A percentile compares a stretch with the other conserved stretches of the same genome.
These are phyloP conservation scores for Talaromyces sp. DNA, from an alignment of 2,329 filamentous ascomycete species.

Conservation along the genomic window DNA sequence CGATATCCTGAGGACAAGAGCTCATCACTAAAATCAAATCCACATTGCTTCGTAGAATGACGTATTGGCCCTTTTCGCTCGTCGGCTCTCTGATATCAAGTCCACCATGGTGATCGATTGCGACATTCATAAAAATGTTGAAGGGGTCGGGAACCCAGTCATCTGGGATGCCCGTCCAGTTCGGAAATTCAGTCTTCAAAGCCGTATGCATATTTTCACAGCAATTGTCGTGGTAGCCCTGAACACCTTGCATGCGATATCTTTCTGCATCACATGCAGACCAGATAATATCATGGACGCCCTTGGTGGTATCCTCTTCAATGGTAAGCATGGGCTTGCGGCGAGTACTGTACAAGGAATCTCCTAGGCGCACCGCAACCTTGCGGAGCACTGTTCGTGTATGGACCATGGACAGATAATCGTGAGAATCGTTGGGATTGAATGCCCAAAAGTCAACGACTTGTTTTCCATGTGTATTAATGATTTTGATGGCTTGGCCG, in stretches of 20 bases:
- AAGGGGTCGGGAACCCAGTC: conserved; percentile 41
- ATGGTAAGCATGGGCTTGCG: conserved; percentile 38
- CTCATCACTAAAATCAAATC: conserved; percentile 42
- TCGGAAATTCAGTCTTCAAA: conserved; percentile 16
- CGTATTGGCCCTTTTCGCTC: conserved; percentile 34
- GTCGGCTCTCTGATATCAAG: conserved; percentile 33
- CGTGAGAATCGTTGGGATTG: conserved; percentile 32
- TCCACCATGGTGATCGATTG: conserved; percentile 33
- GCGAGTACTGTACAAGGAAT: conserved; percentile 36
- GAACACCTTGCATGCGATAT: conserved; percentile 37
- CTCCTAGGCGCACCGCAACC: conserved; percentile 28
- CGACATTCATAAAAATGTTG: conserved; percentile 47
- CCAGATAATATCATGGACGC: conserved; percentile 42
- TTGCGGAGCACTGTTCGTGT: conserved; percentile 33
- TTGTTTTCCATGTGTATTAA: conserved; percentile 49
- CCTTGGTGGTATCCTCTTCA: conserved; percentile 36
- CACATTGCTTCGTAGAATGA: conserved; percentile 34
- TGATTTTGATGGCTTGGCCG: conserved; percentile 44
- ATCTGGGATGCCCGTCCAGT: conserved; percentile 21
- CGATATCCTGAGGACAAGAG: conserved; percentile 43
- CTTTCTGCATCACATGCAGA: conserved; percentile 40
- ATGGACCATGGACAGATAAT: conserved; percentile 41
- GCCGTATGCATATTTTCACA: conserved; percentile 38
- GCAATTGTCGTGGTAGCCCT: conserved; percentile 42
- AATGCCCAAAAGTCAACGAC: conserved; percentile 52